phyloP scores from a whole-genome alignment of 768 basidiomycete genomes.

The Lactarius tabidus region DNA sequence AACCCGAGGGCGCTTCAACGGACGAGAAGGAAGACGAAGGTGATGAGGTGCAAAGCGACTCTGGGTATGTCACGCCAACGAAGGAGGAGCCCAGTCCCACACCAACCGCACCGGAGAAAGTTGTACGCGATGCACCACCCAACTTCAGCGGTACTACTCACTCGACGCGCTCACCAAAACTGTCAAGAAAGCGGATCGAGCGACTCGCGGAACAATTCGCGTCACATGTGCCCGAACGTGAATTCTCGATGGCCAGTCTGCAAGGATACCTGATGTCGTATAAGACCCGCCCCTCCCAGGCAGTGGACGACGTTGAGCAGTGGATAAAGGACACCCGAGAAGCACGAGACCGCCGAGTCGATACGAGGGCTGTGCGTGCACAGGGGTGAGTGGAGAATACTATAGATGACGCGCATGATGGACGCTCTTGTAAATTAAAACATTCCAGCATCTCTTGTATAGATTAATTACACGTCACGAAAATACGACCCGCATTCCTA shows the following conservation, averaged over 20 bases:
- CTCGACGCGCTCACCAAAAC: slow-evolving; percentile 32
- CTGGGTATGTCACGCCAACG: slow-evolving; percentile 23
- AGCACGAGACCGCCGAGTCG: slow-evolving; percentile 27
- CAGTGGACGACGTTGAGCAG: slow-evolving; percentile 40
- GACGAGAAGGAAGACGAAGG: slow-evolving; percentile 31
- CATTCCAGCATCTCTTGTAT: background rate
- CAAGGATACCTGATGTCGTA: slow-evolving; percentile 66
- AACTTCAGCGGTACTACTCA: slow-evolving; percentile 16
- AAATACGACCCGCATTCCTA: background rate
- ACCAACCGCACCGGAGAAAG: background rate
- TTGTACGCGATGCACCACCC: background rate
- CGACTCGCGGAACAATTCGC: slow-evolving; percentile 56
- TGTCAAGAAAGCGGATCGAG: slow-evolving; percentile 39
- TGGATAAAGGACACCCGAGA: slow-evolving; percentile 50
- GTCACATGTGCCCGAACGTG: slow-evolving; percentile 45
- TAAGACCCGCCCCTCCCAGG: slow-evolving; percentile 56
- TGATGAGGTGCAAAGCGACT: slow-evolving; percentile 20
- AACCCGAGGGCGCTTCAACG: slow-evolving; percentile 23
- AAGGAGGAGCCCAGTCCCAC: slow-evolving; percentile 5
- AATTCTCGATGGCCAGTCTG: slow-evolving; percentile 41
- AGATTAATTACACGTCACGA: background rate
- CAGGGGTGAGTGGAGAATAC: background rate
- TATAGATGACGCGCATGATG: background rate
- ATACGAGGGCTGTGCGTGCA: background rate
- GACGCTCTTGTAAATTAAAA: slow-evolving; percentile 1